These are phyloP conservation scores for Allium cepa DNA, from an alignment of 106 monocot genomes.

Conservation along the genomic window DNA sequence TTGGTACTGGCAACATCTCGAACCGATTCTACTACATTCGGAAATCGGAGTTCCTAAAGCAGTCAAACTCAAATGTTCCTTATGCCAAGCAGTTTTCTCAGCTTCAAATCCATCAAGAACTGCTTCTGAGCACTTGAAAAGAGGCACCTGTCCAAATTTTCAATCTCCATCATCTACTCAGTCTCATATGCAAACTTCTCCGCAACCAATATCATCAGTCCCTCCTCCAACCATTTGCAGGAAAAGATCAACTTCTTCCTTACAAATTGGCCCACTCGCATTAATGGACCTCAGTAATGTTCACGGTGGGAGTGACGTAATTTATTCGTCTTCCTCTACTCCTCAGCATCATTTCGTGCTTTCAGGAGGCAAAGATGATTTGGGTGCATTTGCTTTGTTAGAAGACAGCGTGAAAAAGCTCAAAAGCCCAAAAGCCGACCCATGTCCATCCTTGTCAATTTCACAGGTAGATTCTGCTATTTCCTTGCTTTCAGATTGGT, in stretches of 20 bases:
- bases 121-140: slow-evolving; percentile 93
- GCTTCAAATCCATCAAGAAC: slow-evolving; percentile 96
- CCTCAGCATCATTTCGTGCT: slow-evolving; percentile 39
- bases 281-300: slow-evolving; percentile 23
- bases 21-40: slow-evolving; percentile 54
- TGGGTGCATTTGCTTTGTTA: slow-evolving; percentile 36
- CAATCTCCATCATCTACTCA: slow-evolving; percentile 21
- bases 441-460: slow-evolving; percentile 45
- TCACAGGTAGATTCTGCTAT: slow-evolving; percentile 61
- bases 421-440: slow-evolving; percentile 55
- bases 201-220: slow-evolving; percentile 37
- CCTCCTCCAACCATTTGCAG: slow-evolving; percentile 16
- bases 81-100: slow-evolving; percentile 87
- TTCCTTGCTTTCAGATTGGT: slow-evolving; percentile 72
- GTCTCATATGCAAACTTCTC: not conserved
- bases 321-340: slow-evolving; percentile 19
- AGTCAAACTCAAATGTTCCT: slow-evolving; percentile 84
- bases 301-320: slow-evolving; percentile 5
- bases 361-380: slow-evolving; percentile 12
- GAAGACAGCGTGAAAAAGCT: slow-evolving; percentile 84
- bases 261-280: slow-evolving; percentile 21
- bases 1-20: slow-evolving; percentile 95
- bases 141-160: slow-evolving; percentile 89
- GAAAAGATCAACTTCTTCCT: slow-evolving; percentile 12
- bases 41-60: slow-evolving; percentile 69